Evolutionary conservation across 176 grass and related monocot species (phyloP).

Genomic region (Rhynchospora tenuis): DNA sequence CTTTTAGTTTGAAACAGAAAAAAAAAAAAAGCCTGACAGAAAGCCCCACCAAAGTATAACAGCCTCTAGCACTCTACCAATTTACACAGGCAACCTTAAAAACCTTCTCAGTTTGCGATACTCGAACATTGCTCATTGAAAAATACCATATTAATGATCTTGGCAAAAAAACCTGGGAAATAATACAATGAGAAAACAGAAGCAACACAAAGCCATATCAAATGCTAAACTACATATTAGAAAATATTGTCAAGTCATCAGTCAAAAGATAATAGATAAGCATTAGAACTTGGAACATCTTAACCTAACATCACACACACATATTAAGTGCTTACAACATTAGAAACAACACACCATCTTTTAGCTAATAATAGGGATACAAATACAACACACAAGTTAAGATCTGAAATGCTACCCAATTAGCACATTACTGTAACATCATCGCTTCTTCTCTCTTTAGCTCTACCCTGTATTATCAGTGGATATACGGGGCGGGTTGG

Average conservation of each 20-base stretch:
- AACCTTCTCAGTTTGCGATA: not conserved
- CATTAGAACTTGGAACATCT: slow-evolving; percentile 8
- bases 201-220: not conserved
- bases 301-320: slow-evolving; percentile 25
- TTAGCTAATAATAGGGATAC: slow-evolving; percentile 15
- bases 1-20: too few species aligned
- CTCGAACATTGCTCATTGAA: not conserved
- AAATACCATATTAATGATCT: not conserved
- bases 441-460: slow-evolving; percentile 8
- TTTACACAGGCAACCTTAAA: not conserved
- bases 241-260: slow-evolving; percentile 19
- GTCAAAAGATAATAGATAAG: slow-evolving; percentile 20
- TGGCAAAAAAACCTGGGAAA: not conserved
- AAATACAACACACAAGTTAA: slow-evolving; percentile 22
- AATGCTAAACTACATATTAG: slow-evolving; percentile 28
- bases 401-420: slow-evolving; percentile 18
- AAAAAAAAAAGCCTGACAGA: too few species aligned
- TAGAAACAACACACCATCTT: slow-evolving; percentile 18
- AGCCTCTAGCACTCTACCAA: not conserved
- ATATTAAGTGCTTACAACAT: slow-evolving; percentile 25
- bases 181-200: not conserved
- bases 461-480: slow-evolving; percentile 46
- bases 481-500: slow-evolving; percentile 50
- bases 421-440: not conserved
- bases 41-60: not conserved